phyloP scores from a whole-genome alignment of 768 basidiomycete genomes.

The Phaffia australis region DNA sequence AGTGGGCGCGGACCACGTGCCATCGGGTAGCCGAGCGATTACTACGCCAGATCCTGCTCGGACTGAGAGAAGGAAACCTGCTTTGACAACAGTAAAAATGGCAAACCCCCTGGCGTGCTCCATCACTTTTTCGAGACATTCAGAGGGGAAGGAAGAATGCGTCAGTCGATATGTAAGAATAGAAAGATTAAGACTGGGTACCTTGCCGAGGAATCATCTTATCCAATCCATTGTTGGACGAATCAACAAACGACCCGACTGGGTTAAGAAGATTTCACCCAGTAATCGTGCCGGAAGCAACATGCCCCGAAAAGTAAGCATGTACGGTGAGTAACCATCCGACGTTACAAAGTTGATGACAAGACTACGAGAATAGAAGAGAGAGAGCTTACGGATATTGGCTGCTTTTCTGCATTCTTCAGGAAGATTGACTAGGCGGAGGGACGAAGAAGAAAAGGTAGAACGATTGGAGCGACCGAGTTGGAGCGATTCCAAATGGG shows the following conservation, averaged over 20 bases:
- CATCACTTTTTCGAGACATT: slow-evolving; percentile 38
- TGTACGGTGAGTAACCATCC: neutral
- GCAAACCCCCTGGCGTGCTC: slow-evolving; percentile 64
- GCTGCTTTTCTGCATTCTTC: slow-evolving; percentile 82
- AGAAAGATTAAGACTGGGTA: slow-evolving; percentile 28
- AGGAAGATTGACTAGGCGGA: slow-evolving; percentile 46
- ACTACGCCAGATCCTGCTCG: slow-evolving; percentile 78
- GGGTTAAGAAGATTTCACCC: slow-evolving; percentile 7
- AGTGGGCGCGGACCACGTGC: slow-evolving; percentile 86
- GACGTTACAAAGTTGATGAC: slow-evolving; percentile 19
- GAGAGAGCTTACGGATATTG: slow-evolving; percentile 58
- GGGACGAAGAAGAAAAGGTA: neutral
- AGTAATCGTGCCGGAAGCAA: neutral
- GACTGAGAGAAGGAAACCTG: slow-evolving; percentile 55
- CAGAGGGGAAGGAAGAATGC: neutral
- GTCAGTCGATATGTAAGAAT: slow-evolving; percentile 46
- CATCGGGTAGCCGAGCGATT: slow-evolving; percentile 69
- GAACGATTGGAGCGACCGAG: neutral
- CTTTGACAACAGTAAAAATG: slow-evolving; percentile 69
- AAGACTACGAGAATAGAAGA: neutral
- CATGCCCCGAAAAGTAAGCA: neutral
- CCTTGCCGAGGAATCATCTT: slow-evolving; percentile 38
- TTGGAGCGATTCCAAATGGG: neutral
- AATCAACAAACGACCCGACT: slow-evolving; percentile 80
- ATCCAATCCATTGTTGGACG: slow-evolving; percentile 70